phyloP scores from a whole-genome alignment of 2,329 filamentous ascomycete species.

The Xylaria multiplex region DNA sequence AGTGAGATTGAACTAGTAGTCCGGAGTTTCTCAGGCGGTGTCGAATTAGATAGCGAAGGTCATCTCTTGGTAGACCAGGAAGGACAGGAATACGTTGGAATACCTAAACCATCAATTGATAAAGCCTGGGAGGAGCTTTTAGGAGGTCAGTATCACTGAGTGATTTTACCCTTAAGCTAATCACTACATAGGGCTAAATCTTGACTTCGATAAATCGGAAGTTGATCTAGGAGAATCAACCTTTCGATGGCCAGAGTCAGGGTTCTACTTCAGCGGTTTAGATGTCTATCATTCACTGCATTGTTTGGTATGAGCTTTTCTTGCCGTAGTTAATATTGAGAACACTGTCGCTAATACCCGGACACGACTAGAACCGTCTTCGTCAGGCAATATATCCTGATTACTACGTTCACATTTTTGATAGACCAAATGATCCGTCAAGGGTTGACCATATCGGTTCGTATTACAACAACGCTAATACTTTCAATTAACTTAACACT shows the following conservation, averaged over 20 bases:
- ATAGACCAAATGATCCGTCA: conserved; percentile 15
- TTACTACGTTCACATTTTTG: conserved; percentile 20
- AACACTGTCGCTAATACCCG: neutral
- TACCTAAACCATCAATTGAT: conserved; percentile 9
- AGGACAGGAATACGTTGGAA: conserved; percentile 25
- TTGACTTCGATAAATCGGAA: conserved; percentile 17
- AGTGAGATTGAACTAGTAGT: conserved; percentile 19
- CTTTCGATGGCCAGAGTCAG: conserved; percentile 28
- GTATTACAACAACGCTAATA: neutral
- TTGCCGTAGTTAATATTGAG: neutral
- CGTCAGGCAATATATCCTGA: conserved; percentile 29
- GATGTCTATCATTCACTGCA: conserved; percentile 31
- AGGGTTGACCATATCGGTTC: conserved; percentile 27
- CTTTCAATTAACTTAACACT: neutral
- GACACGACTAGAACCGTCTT: conserved; percentile 22
- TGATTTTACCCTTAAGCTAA: neutral
- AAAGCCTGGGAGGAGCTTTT: conserved; percentile 22
- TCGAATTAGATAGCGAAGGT: conserved; percentile 17
- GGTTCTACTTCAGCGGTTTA: conserved; percentile 27
- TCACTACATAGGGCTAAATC: conserved; percentile 16
- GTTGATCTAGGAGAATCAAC: conserved; percentile 14
- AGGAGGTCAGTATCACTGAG: neutral
- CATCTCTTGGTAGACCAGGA: conserved; percentile 6
- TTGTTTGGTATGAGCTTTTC: conserved; percentile 19
- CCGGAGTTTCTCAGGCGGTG: conserved; percentile 14